A percentile compares a stretch with the other conserved stretches of the same genome.
These are phyloP conservation scores for Phytophthora vignae DNA, from an alignment of 352 stramenopile genomes.

Conservation along the genomic window DNA sequence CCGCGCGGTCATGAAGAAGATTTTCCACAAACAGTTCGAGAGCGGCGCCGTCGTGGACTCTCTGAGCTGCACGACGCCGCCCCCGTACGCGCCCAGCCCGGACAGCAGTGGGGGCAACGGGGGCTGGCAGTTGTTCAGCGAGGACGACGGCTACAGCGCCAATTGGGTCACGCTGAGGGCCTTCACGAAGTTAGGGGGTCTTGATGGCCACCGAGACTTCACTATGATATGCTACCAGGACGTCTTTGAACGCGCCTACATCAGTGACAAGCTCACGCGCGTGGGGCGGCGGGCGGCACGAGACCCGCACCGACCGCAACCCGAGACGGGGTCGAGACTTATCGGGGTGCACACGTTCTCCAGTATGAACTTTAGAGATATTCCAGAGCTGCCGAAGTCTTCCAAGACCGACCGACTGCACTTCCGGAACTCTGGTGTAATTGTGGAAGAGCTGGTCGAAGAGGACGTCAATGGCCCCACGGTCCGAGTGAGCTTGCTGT, in stretches of 20 bases:
- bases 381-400: constrained; percentile 56
- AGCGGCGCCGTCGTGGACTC: constrained; percentile 55
- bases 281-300: constrained; percentile 31
- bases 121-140: constrained; percentile 43
- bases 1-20: constrained; percentile 54
- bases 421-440: constrained; percentile 65
- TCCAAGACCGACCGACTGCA: constrained; percentile 60
- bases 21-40: constrained; percentile 63
- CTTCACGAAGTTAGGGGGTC: constrained; percentile 40
- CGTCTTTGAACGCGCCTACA: constrained; percentile 52
- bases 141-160: constrained; percentile 67
- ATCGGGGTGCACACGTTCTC: constrained; percentile 65
- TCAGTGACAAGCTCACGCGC: constrained; percentile 35
- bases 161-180: constrained; percentile 61
- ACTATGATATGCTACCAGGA: constrained; percentile 75
- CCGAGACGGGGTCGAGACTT: constrained; percentile 31
- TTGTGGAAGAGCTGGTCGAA: constrained; percentile 52
- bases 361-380: constrained; percentile 74
- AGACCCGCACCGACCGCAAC: constrained; percentile 26
- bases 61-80: constrained; percentile 56
- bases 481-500: constrained; percentile 62
- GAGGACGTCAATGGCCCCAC: constrained; percentile 36
- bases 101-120: constrained; percentile 8
- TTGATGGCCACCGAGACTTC: constrained; percentile 59
- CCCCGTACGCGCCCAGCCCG: constrained; percentile 27